Evolutionary conservation across 192 early-diverging fungal genomes (phyloP).

Genomic region (Podila epigama): DNA sequence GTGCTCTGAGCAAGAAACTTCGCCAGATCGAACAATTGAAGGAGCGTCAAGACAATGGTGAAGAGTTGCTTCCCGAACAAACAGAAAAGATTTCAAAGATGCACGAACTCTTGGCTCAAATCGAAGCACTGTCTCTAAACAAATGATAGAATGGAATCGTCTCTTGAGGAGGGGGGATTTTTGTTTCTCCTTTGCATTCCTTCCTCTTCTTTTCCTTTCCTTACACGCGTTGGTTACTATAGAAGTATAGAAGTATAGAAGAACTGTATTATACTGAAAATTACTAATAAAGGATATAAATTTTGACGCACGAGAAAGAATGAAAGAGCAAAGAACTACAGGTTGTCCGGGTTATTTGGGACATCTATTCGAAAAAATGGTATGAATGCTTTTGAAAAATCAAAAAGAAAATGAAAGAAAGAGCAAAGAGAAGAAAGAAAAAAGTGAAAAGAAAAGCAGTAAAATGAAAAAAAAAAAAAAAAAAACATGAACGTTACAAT

Average conservation of each 20-base stretch:
- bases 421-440: background rate
- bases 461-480: background rate
- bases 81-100: slow-evolving; percentile 66
- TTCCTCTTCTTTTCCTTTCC: too few relatives aligned
- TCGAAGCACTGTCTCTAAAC: slow-evolving; percentile 12
- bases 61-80: slow-evolving; percentile 63
- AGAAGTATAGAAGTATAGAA: too few relatives aligned
- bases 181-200: too few relatives aligned
- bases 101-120: slow-evolving; percentile 46
- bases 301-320: too few relatives aligned
- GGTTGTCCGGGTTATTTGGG: too few relatives aligned
- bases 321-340: too few relatives aligned
- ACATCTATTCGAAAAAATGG: too few relatives aligned
- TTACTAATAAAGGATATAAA: too few relatives aligned
- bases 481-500: background rate
- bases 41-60: slow-evolving; percentile 57
- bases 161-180: too few relatives aligned
- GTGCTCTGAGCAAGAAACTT: slow-evolving; percentile 73
- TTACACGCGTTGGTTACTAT: too few relatives aligned
- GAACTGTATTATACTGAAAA: too few relatives aligned
- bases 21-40: slow-evolving; percentile 70
- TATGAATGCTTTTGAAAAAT: slow-evolving; percentile 46
- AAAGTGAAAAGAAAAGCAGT: background rate
- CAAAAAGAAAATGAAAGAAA: background rate
- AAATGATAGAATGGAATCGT: too few relatives aligned